Percentiles rank a stretch among this genome's conserved stretches.
These are phyloP conservation scores for Globomyces pollinis-pini DNA, from an alignment of 192 early-diverging fungal species.

Conservation along the genomic window DNA sequence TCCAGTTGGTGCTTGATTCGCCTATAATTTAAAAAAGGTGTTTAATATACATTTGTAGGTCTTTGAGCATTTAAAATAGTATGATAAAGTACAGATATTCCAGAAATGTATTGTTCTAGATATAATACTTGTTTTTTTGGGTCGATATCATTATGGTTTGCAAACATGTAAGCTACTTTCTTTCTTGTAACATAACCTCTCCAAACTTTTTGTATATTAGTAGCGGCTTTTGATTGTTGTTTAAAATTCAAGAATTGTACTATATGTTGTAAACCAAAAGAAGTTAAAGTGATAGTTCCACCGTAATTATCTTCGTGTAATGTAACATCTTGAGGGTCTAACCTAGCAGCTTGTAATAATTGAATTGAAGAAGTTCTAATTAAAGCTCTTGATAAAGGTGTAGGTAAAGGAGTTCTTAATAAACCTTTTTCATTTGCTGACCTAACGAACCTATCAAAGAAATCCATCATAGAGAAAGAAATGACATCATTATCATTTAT, in stretches of 20 bases:
- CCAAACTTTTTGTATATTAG: constrained; percentile 24
- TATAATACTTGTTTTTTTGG: not conserved
- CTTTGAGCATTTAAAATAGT: constrained; percentile 24
- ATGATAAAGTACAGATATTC: constrained; percentile 32
- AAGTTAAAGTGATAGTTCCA: constrained; percentile 1
- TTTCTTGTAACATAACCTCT: constrained; percentile 15
- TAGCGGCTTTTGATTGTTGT: constrained; percentile 14
- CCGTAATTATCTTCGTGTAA: constrained; percentile 11
- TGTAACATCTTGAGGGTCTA: not conserved
- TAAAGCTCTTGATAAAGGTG: not conserved
- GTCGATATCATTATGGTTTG: too few species aligned
- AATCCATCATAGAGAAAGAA: constrained; percentile 10
- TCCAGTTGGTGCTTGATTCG: constrained; percentile 14
- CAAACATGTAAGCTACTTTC: not conserved
- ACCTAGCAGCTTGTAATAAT: not conserved
- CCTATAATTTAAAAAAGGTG: not conserved
- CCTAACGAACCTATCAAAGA: constrained; percentile 13
- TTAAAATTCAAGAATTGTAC: not conserved
- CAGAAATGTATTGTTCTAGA: constrained; percentile 25
- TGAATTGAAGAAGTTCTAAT: not conserved
- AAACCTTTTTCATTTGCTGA: not conserved
- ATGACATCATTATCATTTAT: constrained; percentile 1
- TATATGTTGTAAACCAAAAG: not conserved
- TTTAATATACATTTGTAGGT: constrained; percentile 4
- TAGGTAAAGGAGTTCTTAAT: constrained; percentile 1